phyloP scores from a whole-genome alignment of 2,329 filamentous ascomycete species.

The Pseudovirgaria hyperparasitica region DNA sequence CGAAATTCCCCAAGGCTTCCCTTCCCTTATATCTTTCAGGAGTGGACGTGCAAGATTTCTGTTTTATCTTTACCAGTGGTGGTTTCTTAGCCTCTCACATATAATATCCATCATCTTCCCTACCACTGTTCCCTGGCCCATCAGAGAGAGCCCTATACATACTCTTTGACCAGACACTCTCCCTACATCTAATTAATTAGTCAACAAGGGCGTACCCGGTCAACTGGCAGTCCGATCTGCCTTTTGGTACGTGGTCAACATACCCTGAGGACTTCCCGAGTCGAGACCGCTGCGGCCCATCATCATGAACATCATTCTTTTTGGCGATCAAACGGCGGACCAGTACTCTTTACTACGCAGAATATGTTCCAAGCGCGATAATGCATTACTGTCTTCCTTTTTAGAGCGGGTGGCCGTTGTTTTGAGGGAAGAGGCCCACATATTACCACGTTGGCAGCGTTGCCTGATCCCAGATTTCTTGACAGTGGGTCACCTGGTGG shows the following conservation, averaged over 20 bases:
- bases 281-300: conserved; percentile 3
- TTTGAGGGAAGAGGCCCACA: conserved; percentile 47
- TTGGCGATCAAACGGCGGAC: conserved; percentile 60
- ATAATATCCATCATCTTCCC: no score
- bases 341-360: conserved; percentile 48
- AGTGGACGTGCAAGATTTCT: no score
- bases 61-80: no score
- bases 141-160: no score
- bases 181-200: no score
- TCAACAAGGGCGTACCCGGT: no score
- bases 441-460: conserved; percentile 44
- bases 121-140: no score
- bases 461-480: conserved; percentile 48
- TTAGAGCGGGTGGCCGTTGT: conserved; percentile 45
- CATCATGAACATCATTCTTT: conserved; percentile 43
- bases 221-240: no score
- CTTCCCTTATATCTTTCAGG: no score
- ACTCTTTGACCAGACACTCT: no score
- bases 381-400: conserved; percentile 49
- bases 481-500: conserved; percentile 50
- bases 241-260: not conserved
- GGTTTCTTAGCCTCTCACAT: no score
- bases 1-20: no score
- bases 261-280: not conserved
- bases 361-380: conserved; percentile 34